These are phyloP conservation scores for Aspergillus floridensis DNA, from an alignment of 2,329 filamentous ascomycete species.

Conservation along the genomic window DNA sequence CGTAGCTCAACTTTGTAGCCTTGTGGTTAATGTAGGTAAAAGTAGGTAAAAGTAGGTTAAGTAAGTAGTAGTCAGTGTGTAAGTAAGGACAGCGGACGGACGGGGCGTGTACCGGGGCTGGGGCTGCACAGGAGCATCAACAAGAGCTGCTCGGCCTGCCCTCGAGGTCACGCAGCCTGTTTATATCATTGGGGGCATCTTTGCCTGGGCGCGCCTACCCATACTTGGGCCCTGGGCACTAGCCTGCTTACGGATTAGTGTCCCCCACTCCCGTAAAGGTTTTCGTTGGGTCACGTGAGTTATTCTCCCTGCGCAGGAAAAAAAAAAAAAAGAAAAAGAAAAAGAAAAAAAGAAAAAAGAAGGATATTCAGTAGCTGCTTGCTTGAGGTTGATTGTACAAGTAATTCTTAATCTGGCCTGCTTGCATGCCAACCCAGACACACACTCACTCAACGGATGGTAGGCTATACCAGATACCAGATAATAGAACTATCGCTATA, in stretches of 20 bases:
- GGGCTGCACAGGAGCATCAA: slow-evolving; percentile 14
- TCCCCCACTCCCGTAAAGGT: slow-evolving; percentile 25
- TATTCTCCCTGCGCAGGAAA: slow-evolving; percentile 5
- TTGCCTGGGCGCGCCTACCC: slow-evolving; percentile 40
- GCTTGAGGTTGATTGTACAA: no score
- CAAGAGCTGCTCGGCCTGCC: slow-evolving; percentile 14
- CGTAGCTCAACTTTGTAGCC: no score
- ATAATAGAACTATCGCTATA: background rate
- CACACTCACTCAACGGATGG: no score
- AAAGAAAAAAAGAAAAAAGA: background rate
- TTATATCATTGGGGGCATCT: slow-evolving; percentile 47
- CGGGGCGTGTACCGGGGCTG: background rate
- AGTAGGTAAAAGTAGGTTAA: background rate
- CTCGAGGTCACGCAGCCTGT: slow-evolving; percentile 47
- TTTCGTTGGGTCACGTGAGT: slow-evolving; percentile 30
- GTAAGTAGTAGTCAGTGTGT: background rate
- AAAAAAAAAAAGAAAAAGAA: background rate
- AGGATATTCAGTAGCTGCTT: background rate
- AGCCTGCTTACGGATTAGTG: slow-evolving; percentile 28
- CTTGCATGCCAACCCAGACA: no score
- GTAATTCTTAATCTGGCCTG: no score
- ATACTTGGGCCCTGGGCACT: slow-evolving; percentile 39
- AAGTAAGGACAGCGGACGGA: background rate
- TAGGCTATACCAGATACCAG: background rate
- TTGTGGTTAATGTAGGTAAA: background rate